Conservation (phyloP, 179 eudicot species). For the Vitellaria paradoxa region DNA sequence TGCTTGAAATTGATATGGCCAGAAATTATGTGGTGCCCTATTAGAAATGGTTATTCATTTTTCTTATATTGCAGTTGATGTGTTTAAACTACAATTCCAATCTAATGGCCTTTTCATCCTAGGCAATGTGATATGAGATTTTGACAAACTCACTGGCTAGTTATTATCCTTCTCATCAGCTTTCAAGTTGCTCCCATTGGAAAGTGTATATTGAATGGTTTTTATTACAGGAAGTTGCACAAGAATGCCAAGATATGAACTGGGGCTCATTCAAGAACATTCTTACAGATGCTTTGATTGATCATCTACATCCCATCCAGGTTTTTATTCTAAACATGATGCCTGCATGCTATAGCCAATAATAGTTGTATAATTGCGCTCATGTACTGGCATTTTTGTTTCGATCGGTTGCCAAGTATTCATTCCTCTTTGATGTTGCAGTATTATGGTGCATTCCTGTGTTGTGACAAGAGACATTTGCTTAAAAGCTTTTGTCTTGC, state of each 20-base stretch:
- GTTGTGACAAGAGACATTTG: neutral
- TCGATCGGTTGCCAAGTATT: neutral
- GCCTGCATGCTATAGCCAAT: neutral
- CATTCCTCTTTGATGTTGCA: neutral
- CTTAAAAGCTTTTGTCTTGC: neutral
- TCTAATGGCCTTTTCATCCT: conserved; percentile 2
- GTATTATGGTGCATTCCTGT: conserved; percentile 4
- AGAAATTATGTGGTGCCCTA: neutral
- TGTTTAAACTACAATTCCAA: neutral
- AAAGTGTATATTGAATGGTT: neutral
- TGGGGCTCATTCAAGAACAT: conserved; percentile 89
- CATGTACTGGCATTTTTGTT: neutral
- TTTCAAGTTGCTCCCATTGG: neutral
- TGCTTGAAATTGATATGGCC: neutral
- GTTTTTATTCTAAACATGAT: conserved; percentile 30
- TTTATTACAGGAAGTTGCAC: conserved; percentile 66
- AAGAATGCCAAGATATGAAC: conserved; percentile 83
- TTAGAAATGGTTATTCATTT: neutral
- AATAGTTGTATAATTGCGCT: neutral
- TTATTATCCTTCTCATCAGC: neutral
- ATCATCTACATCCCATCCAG: conserved; percentile 93
- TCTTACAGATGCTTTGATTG: conserved; percentile 78
- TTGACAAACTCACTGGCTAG: neutral
- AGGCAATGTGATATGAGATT: neutral
- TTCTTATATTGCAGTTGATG: neutral